A percentile compares a stretch with the other conserved stretches of the same genome.
phyloP scores from a whole-genome alignment of 352 stramenopile genomes.

The Globisporangium iwayamae region DNA sequence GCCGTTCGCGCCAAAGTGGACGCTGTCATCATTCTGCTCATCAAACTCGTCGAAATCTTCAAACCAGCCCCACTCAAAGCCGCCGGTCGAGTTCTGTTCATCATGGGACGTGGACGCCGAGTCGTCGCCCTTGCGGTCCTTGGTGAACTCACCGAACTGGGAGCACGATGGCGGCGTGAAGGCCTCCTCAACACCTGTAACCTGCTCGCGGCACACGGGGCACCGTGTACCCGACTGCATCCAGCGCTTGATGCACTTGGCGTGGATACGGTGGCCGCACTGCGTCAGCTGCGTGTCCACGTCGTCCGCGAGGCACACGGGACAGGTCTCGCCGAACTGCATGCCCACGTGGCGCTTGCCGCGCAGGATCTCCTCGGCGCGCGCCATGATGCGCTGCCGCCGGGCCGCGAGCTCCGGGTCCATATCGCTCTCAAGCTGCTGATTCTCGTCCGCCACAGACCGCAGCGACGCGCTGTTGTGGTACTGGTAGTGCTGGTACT shows the following conservation, averaged over 20 bases:
- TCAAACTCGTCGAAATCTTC: conserved; percentile 75
- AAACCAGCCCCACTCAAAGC: conserved; percentile 80
- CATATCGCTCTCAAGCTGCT: conserved; percentile 15
- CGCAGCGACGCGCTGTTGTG: conserved; percentile 33
- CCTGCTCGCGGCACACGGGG: conserved; percentile 59
- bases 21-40: conserved; percentile 36
- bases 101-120: conserved; percentile 39
- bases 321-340: conserved; percentile 58
- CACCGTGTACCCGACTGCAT: conserved; percentile 64
- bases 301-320: conserved; percentile 68
- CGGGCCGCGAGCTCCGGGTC: conserved; percentile 25
- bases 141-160: conserved; percentile 33
- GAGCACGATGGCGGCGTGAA: conserved; percentile 37
- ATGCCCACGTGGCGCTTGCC: conserved; percentile 64
- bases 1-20: conserved; percentile 12
- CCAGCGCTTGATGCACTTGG: conserved; percentile 78
- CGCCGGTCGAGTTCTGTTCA: conserved; percentile 29
- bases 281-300: conserved; percentile 65
- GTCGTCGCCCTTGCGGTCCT: conserved; percentile 42
- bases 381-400: conserved; percentile 41
- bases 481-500: conserved; percentile 11
- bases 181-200: conserved; percentile 49
- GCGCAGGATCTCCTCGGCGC: conserved; percentile 58
- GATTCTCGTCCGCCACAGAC: conserved; percentile 26
- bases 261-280: conserved; percentile 67